Evolutionary conservation across 495 filamentous ascomycete species (phyloP), one percentile per base, ranked within the genome.

Genomic region (Baudoinia panamericana): DNA sequence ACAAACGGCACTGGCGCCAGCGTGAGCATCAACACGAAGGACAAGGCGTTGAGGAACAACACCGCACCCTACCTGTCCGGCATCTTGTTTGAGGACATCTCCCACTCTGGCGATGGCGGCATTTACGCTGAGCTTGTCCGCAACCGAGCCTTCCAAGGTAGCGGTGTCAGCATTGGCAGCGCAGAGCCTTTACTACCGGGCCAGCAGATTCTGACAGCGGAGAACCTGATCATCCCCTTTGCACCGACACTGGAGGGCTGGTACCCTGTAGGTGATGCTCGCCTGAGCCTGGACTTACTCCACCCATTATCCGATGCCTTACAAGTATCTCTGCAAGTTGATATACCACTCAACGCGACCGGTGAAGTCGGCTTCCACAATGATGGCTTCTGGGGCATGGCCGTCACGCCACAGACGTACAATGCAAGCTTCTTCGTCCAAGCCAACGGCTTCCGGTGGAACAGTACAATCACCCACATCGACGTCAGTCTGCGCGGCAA

Each of bases 31-130:
- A 19, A 34, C 16, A 34, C 31, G 3, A 3, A 34, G 15, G 31
- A 34, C 22, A 20, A 10, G 16, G 22, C 16, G 16, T 19, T 19
- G 13, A 18, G 35, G 13, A 38, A 38, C 21, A 22, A 13, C 3
- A 38, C 35, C 3, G 35, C 35, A 15, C 35, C 35, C 13, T 38
- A 23, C 4, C 21, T 21, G 15, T 23, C 26, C 39, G 8, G 30
- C 25, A 55, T 48, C 42, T 12, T 56, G 41, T 13, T 42, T n/a
- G 27, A 78, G 70, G 76, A 80, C 53, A 78, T 79, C 59, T 74
- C 79, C 56, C 75, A 81, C 54, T 80, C 74, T 21, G 78, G 78
- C 5, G 80, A 84, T 53, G 80, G 80, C 5, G 80, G 80, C 15
- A 71, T 84, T 27, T 82, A 84, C 45, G 80, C 75, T 26, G 78